These are phyloP conservation scores for Melanopsichium pennsylvanicum DNA, from an alignment of 1,284 basidiomycete species.

Conservation along the genomic window DNA sequence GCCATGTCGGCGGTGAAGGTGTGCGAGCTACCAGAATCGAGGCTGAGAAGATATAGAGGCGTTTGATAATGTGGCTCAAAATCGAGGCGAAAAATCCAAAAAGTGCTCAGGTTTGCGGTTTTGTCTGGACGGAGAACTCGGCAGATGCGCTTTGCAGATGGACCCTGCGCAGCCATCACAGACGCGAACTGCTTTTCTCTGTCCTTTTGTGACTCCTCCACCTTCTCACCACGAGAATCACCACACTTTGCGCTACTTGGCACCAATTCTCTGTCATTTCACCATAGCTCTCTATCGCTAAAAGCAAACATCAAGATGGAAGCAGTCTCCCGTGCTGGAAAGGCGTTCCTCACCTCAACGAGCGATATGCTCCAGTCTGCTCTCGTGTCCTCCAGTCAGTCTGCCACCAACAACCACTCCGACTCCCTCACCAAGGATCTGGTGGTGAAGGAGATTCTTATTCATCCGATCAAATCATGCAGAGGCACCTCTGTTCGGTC, in stretches of 20 bases:
- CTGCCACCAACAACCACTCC: constrained; percentile 23
- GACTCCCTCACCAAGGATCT: constrained; percentile 42
- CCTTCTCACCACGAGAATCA: neutral
- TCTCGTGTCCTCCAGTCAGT: constrained; percentile 24
- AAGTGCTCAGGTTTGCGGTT: too few species aligned
- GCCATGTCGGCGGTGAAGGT: too few species aligned
- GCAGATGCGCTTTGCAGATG: neutral
- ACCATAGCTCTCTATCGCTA: neutral
- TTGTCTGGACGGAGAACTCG: too few species aligned
- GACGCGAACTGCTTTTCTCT: too few species aligned
- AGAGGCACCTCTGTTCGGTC: constrained; percentile 49
- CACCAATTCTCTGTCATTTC: neutral
- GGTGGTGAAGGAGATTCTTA: constrained; percentile 34
- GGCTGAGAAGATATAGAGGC: too few species aligned
- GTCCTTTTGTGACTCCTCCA: neutral
- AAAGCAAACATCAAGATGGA: constrained; percentile 19
- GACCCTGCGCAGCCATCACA: constrained; percentile 2
- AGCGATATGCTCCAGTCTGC: constrained; percentile 43
- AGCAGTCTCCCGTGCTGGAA: constrained; percentile 23
- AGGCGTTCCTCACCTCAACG: constrained; percentile 27
- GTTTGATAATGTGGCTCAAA: too few species aligned
- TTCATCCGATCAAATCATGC: constrained; percentile 62
- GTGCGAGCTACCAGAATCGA: neutral
- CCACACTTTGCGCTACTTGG: neutral
- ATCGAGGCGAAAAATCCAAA: neutral